phyloP scores from a whole-genome alignment of 1,139 yeast genomes.

The Meyerozyma smithsonii region DNA sequence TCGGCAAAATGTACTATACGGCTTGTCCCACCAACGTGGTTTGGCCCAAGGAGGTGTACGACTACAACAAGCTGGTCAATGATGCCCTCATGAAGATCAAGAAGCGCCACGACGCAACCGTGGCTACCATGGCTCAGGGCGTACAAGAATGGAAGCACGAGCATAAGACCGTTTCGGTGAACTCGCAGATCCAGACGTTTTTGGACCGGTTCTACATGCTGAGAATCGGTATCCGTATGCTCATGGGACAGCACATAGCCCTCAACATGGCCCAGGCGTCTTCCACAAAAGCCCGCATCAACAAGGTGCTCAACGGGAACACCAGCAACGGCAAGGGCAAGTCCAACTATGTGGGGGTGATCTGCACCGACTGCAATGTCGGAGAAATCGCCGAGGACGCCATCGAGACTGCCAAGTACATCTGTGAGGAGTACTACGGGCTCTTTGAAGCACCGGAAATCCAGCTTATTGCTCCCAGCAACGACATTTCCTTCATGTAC shows the following conservation, averaged over 20 bases:
- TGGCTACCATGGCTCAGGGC: slow-evolving; percentile 89
- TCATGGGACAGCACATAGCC: slow-evolving; percentile 86
- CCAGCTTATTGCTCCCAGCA: slow-evolving; percentile 65
- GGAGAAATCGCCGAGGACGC: slow-evolving; percentile 80
- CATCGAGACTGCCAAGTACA: slow-evolving; percentile 78
- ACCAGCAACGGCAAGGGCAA: slow-evolving; percentile 20
- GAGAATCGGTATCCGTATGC: slow-evolving; percentile 83
- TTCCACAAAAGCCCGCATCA: slow-evolving; percentile 37
- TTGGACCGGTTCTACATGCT: slow-evolving; percentile 83
- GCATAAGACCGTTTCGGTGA: slow-evolving; percentile 44
- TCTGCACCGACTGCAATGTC: slow-evolving; percentile 75
- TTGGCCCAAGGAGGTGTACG: slow-evolving; percentile 75
- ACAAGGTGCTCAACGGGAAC: slow-evolving; percentile 31
- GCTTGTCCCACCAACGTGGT: slow-evolving; percentile 47
- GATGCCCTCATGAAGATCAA: slow-evolving; percentile 68
- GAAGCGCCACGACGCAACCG: slow-evolving; percentile 87
- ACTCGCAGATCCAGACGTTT: slow-evolving; percentile 69
- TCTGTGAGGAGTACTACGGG: slow-evolving; percentile 85
- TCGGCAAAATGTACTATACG: slow-evolving; percentile 56
- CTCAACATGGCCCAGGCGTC: slow-evolving; percentile 61
- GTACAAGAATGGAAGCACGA: slow-evolving; percentile 81
- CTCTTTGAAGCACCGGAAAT: slow-evolving; percentile 79
- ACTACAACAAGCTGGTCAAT: slow-evolving; percentile 64
- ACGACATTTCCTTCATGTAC: slow-evolving; percentile 70
- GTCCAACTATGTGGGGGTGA: slow-evolving; percentile 71